Percentiles rank a stretch among this genome's conserved stretches.
Conservation (phyloP, 345 rosid genomes). For the Linum lewisii region DNA sequence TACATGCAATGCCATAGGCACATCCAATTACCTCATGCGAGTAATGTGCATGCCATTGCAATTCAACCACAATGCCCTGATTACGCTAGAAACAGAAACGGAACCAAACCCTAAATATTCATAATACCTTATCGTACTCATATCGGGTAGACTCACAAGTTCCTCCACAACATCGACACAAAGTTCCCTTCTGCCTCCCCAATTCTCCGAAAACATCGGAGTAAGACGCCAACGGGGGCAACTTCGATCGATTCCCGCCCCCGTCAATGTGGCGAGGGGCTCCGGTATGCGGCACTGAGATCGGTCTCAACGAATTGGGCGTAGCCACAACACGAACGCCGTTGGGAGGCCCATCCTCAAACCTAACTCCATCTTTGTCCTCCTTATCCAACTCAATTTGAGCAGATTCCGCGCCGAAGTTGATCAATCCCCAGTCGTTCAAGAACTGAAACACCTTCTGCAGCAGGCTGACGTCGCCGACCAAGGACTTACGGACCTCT, state of each 20-base stretch:
- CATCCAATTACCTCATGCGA: not conserved
- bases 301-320: conserved; percentile 60
- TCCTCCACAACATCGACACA: conserved; percentile 47
- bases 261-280: conserved; percentile 17
- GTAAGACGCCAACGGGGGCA: conserved; percentile 68
- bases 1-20: not conserved
- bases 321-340: conserved; percentile 69
- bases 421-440: conserved; percentile 71
- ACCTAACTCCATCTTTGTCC: conserved; percentile 21
- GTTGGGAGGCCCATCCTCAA: conserved; percentile 60
- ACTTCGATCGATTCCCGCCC: conserved; percentile 17
- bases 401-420: conserved; percentile 29
- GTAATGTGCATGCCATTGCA: not conserved
- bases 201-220: conserved; percentile 49
- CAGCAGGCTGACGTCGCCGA: conserved; percentile 77
- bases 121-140: conserved; percentile 45
- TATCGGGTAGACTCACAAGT: conserved; percentile 42
- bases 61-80: not conserved
- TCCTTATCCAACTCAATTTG: conserved; percentile 21
- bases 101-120: not conserved
- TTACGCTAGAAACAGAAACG: not conserved
- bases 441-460: conserved; percentile 63
- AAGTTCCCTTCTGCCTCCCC: conserved; percentile 25
- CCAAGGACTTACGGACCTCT: conserved; percentile 57
- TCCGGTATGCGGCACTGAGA: conserved; percentile 27